Evolutionary conservation across 306 rosid species (phyloP), one percentile per base, ranked within the genome.

Genomic region (Fragaria ananassa): DNA sequence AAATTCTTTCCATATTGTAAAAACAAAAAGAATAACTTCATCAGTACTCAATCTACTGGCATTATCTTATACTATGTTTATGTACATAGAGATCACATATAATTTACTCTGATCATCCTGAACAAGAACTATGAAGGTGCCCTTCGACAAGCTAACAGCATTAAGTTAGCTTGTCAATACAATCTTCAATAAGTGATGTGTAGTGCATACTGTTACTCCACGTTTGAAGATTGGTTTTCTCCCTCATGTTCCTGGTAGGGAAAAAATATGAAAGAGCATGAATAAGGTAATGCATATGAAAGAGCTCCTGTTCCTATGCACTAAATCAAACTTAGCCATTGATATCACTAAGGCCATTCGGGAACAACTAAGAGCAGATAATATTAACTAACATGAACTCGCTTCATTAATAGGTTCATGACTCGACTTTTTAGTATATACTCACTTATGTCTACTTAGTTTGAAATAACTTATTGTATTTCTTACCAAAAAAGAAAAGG

Each of bases 181-280:
- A 47, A 63, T 63, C 25, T 64, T 37, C 54, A 67, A 41, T 8
- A 4, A 74, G 34, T 56, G 65, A 21, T 35, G 46, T 56, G 15
- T 14, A 77, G 34, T 51, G 25, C 41, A 72, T 72, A 76, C 42
- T 31, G 44, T 64, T 68, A 81, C 66, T 42, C 76, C 31, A 57
- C 81, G 60, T 70, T 64, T 27, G 80, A 54, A 78, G 86, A 74
- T 77, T 84, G 81, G 15, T 50, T 85, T 73, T 37, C 82, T 35
- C 75, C 74, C 54, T 87, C 83, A 47, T 37, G 76, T 72, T 85
- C 90, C 92, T 89, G 84, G 44, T 13, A 74, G 71, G 41, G 60
- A 63, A 77, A 81, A 62, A 51, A 8, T 31, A 45, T 7, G 60
- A 31, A 31, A 31, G 34, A 46, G 19, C 4, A 47, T 45, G 41